Evolutionary conservation across 2,329 filamentous ascomycete genomes (phyloP).

Genomic region (Diaporthe humulicola): DNA sequence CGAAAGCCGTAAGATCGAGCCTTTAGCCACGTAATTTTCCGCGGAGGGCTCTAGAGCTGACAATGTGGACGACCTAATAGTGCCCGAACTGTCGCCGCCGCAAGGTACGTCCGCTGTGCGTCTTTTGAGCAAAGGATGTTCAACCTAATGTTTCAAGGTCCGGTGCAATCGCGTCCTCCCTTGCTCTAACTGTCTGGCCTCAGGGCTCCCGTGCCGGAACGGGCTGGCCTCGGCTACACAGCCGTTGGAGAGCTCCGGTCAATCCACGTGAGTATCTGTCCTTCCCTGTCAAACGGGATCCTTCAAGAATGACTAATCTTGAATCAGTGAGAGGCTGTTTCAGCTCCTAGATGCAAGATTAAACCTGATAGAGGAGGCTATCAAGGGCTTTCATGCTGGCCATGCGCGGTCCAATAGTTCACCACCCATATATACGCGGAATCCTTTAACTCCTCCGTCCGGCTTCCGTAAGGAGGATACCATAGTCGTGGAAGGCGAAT

Average conservation of each 20-base stretch:
- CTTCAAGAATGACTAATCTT: neutral
- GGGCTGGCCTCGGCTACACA: neutral
- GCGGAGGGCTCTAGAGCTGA: neutral
- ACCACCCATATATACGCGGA: neutral
- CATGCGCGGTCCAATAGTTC: neutral
- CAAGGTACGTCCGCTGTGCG: neutral
- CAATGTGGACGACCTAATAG: neutral
- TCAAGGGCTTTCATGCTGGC: neutral
- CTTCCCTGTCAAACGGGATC: neutral
- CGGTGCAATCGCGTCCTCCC: slow-evolving; percentile 14
- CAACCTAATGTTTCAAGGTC: neutral
- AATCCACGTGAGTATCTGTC: neutral
- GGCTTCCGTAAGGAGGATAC: neutral
- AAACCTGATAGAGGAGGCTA: neutral
- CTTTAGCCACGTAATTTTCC: neutral
- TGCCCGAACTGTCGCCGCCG: slow-evolving; percentile 1
- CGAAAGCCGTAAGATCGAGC: slow-evolving; percentile 6
- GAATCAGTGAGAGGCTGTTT: neutral
- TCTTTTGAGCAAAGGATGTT: neutral
- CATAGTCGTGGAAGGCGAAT: neutral
- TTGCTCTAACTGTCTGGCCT: slow-evolving; percentile 9
- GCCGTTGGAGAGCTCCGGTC: neutral
- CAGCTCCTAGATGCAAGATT: neutral
- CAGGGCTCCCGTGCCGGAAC: slow-evolving; percentile 1
- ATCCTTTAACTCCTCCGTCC: neutral